Evolutionary conservation across 139 green algal species (phyloP).

Genomic region (Spirogloea muscicola): DNA sequence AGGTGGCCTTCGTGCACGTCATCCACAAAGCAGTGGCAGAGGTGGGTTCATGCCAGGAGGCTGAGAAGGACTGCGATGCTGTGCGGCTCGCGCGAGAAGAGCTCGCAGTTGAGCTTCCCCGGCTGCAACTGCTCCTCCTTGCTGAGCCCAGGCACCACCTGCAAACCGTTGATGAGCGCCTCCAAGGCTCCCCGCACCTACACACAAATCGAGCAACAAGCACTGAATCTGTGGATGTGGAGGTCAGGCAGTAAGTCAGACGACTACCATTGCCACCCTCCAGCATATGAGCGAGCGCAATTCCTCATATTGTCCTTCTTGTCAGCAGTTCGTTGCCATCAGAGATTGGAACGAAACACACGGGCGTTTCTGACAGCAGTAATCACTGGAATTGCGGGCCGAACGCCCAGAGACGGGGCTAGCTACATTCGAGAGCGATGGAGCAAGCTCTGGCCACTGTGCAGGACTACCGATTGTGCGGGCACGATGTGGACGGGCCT

Average conservation of each 20-base stretch:
- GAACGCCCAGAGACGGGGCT: too few relatives aligned
- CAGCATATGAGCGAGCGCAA: too few relatives aligned
- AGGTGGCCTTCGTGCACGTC: too few relatives aligned
- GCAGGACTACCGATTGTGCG: too few relatives aligned
- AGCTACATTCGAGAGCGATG: too few relatives aligned
- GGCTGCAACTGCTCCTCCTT: slow-evolving; percentile 1
- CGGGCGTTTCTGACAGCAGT: too few relatives aligned
- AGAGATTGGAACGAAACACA: slow-evolving; percentile 34
- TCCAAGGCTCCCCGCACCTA: slow-evolving; percentile 72
- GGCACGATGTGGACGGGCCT: too few relatives aligned
- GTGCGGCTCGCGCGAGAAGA: slow-evolving; percentile 62
- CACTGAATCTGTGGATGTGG: background rate
- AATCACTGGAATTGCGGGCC: too few relatives aligned
- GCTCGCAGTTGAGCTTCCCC: slow-evolving; percentile 56
- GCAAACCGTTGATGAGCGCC: slow-evolving; percentile 58
- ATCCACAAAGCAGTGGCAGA: too few relatives aligned
- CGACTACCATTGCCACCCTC: background rate
- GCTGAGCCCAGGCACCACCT: background rate
- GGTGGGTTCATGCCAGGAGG: too few relatives aligned
- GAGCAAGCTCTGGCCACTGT: too few relatives aligned
- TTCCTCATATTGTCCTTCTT: slow-evolving; percentile 34
- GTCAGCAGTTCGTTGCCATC: slow-evolving; percentile 19
- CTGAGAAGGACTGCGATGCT: slow-evolving; percentile 69
- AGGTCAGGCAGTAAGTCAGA: background rate
- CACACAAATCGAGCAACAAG: too few relatives aligned